Base-by-base conservation (phyloP, 208 protist species). In the Trypanosoma rangeli region DNA sequence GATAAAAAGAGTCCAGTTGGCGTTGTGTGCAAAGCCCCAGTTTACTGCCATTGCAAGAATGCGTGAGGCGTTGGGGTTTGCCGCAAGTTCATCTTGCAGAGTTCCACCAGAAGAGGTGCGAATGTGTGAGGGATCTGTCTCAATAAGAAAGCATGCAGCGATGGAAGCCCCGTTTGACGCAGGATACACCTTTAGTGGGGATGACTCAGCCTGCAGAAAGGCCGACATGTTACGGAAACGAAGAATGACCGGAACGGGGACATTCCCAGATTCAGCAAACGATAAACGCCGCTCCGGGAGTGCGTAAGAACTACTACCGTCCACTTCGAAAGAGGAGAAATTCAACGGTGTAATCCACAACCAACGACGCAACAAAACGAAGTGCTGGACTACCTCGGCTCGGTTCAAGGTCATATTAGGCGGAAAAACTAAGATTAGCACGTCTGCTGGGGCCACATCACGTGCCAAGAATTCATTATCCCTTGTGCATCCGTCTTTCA, bases 81-180 rank as follows among this genome's bases (percentile, higher is more conserved):
- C 50, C 13, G 31, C 28, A 1, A 75, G 54, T 52, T 53, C 60
- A 39, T 75, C 55, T 44, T 49, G 28, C n/a, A 69, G 48, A 33
- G 60, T 69, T 31, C 35, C 42, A 63, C 39, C 39, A 29, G 28
- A 28, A 20, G 63, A 31, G 42, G 18, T 50, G 5, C 0, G 37
- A 29, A 75, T 55, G 5, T 59, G 22, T 15, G 42, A 22, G 29
- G 70, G 70, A 24, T 75, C 70, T n/a, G 12, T 50, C 22, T 54
- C 70, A 16, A 75, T 0, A 48, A 75, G 62, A 64, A 75, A 69
- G n/a, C 62, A 66, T 15, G 42, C 65, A 49, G 46, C 55, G 15
- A 69, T 53, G 29, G 35, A 13, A 29, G 4, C 46, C 13, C 31
- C 33, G 16, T 18, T 7, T 18, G 28, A 57, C 5, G 16, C 16